These are phyloP conservation scores for Paramecium primaurelia DNA, from an alignment of 73 alveolate species.

Conservation along the genomic window DNA sequence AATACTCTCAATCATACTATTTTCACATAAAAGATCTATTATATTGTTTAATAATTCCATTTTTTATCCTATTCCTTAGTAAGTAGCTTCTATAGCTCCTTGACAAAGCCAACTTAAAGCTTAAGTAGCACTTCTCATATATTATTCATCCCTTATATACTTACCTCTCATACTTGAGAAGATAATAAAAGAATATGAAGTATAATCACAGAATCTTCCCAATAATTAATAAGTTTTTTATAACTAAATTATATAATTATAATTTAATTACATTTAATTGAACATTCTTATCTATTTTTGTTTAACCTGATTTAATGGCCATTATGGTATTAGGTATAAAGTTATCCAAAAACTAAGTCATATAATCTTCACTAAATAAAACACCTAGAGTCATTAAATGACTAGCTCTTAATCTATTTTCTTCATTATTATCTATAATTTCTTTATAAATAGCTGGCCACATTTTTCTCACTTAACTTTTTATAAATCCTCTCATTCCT, in stretches of 20 bases:
- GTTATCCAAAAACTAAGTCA: constrained; percentile 90
- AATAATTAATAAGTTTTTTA: constrained; percentile 43
- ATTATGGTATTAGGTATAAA: constrained; percentile 60
- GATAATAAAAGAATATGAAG: constrained; percentile 55
- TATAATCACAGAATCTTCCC: constrained; percentile 65
- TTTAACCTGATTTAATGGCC: constrained; percentile 62
- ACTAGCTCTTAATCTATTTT: constrained; percentile 87
- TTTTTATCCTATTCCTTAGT: constrained; percentile 73
- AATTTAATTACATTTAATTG: constrained; percentile 52
- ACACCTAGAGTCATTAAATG: constrained; percentile 78
- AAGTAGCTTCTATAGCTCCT: constrained; percentile 70
- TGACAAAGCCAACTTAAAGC: constrained; percentile 68
- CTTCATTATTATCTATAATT: constrained; percentile 86
- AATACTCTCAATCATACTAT: not conserved
- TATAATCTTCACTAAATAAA: constrained; percentile 90
- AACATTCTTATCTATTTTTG: constrained; percentile 63
- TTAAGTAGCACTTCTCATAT: constrained; percentile 70
- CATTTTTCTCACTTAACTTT: constrained; percentile 87
- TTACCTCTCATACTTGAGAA: constrained; percentile 57
- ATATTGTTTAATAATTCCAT: constrained; percentile 39
- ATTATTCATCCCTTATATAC: constrained; percentile 72
- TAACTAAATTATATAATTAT: constrained; percentile 28
- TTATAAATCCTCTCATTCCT: constrained; percentile 89
- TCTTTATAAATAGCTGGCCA: constrained; percentile 91
- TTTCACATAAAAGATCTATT: not conserved